These are phyloP conservation scores for Suillus lakei DNA, from an alignment of 768 basidiomycete species.

Conservation along the genomic window DNA sequence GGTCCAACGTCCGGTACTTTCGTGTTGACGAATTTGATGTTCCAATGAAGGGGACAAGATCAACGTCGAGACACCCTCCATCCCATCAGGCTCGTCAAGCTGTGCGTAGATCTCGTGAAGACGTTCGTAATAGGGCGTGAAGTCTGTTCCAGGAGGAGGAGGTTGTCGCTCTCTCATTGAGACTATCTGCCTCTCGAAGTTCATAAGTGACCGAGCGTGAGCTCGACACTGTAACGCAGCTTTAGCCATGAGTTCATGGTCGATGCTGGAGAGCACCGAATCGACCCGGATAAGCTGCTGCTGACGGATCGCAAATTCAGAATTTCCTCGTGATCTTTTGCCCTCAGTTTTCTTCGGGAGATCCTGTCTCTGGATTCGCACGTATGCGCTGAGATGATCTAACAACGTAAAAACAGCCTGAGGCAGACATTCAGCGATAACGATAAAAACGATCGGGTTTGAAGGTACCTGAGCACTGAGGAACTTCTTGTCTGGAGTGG, in stretches of 20 bases:
- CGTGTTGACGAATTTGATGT: slow-evolving; percentile 97
- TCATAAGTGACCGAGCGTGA: slow-evolving; percentile 93
- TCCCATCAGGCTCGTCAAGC: slow-evolving; percentile 97
- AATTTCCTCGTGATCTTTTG: slow-evolving; percentile 48
- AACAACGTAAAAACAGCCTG: slow-evolving; percentile 93
- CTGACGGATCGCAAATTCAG: slow-evolving; percentile 44
- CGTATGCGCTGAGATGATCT: slow-evolving; percentile 93
- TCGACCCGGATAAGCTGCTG: slow-evolving; percentile 76
- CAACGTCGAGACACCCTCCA: slow-evolving; percentile 94
- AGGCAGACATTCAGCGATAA: not conserved
- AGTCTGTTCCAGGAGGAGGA: slow-evolving; percentile 49
- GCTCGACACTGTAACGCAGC: slow-evolving; percentile 95
- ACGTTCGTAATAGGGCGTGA: slow-evolving; percentile 69
- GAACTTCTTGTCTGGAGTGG: slow-evolving; percentile 77
- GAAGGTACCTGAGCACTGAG: slow-evolving; percentile 88
- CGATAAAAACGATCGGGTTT: not conserved
- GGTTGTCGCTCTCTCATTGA: slow-evolving; percentile 47
- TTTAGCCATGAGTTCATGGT: slow-evolving; percentile 87
- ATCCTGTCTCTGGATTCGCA: slow-evolving; percentile 75
- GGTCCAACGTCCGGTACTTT: slow-evolving; percentile 96
- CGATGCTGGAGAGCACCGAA: slow-evolving; percentile 80
- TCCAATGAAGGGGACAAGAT: slow-evolving; percentile 90
- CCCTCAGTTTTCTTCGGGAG: slow-evolving; percentile 52
- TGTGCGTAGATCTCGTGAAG: slow-evolving; percentile 96
- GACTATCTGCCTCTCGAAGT: slow-evolving; percentile 85